Evolutionary conservation across 768 basidiomycete species (phyloP).

Genomic region (Trametes cubensis): DNA sequence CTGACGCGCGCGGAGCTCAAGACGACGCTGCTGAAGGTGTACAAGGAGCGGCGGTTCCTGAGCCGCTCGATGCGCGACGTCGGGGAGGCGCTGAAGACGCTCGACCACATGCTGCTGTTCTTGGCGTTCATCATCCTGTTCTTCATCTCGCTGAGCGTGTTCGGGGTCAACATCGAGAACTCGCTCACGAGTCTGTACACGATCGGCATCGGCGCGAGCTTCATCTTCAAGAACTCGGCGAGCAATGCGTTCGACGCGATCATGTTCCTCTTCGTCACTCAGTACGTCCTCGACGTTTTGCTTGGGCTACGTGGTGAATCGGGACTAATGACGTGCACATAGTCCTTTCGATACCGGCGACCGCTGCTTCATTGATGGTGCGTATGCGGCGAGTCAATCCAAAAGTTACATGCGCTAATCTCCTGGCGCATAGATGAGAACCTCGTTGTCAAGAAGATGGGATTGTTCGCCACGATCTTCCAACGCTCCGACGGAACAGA

Average conservation of each 20-base stretch:
- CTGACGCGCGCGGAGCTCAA: constrained; percentile 78
- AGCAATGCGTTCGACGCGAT: constrained; percentile 77
- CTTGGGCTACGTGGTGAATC: background rate
- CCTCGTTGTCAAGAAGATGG: constrained; percentile 78
- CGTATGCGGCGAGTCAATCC: constrained; percentile 19
- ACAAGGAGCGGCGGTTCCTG: constrained; percentile 78
- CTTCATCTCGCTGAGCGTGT: constrained; percentile 74
- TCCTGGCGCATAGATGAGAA: constrained; percentile 51
- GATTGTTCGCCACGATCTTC: constrained; percentile 80
- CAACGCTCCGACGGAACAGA: constrained; percentile 73
- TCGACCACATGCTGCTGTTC: constrained; percentile 64
- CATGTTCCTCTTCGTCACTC: constrained; percentile 82
- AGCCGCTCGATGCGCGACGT: constrained; percentile 80
- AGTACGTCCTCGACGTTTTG: constrained; percentile 50
- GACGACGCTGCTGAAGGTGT: constrained; percentile 63
- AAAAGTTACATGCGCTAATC: background rate
- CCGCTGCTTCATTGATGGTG: constrained; percentile 73
- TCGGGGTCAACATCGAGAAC: constrained; percentile 65
- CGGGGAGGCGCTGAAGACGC: constrained; percentile 61
- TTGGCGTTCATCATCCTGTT: constrained; percentile 67
- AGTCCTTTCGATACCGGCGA: constrained; percentile 85
- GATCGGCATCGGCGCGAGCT: constrained; percentile 71
- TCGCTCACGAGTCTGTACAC: constrained; percentile 76
- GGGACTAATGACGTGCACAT: constrained; percentile 8
- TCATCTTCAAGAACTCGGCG: constrained; percentile 78